Base-by-base conservation (phyloP, 495 filamentous ascomycete genomes). In the Baudoinia panamericana region DNA sequence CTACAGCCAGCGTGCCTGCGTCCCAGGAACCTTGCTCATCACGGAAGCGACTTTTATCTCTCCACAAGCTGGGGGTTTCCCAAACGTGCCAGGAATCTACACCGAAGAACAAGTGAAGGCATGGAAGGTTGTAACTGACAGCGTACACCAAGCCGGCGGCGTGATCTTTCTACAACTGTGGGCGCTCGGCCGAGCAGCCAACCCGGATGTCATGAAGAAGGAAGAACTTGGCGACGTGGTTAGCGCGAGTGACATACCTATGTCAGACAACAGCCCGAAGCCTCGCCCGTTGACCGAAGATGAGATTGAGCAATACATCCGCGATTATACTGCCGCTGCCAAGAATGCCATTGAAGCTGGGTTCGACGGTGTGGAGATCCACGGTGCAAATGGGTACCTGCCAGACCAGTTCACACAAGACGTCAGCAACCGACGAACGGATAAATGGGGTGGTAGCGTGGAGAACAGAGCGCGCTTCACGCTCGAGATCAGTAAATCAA, bases 291-390 rank as follows among this genome's bases (percentile, higher is more conserved):
- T 84, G 56, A 74, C 63, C 0, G 58, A 67, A 26, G 62, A 66
- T 3, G 75, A 84, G 43, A 79, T 83, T 39, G 40, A 63, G 44
- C 51, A 60, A 15, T 70, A 57, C n/a, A 68, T 82, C 17, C 44
- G 53, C 0, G 69, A 70, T 38, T 82, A 76, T 38, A 75, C 64
- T 12, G 52, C 65, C 13, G 80, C 78, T 10, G 75, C 80, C 2
- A 63, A 66, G 52, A 78, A 74, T 36, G 77, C 78, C 4, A 61
- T 84, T 5, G 65, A 62, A 16, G 82, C 80, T 3, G 82, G 81
- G 5, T 87, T 84, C 35, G 81, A 84, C 51, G 80, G 77, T 19
- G 78, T 86, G 3, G 82, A 86, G 61, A 63, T 84, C 39, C 80
- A 84, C 53, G 73, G 63, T 25, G 77, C 78, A 3, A 84, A 86